Evolutionary conservation across 306 rosid genomes (phyloP).

Genomic region (Sicyos edulis): DNA sequence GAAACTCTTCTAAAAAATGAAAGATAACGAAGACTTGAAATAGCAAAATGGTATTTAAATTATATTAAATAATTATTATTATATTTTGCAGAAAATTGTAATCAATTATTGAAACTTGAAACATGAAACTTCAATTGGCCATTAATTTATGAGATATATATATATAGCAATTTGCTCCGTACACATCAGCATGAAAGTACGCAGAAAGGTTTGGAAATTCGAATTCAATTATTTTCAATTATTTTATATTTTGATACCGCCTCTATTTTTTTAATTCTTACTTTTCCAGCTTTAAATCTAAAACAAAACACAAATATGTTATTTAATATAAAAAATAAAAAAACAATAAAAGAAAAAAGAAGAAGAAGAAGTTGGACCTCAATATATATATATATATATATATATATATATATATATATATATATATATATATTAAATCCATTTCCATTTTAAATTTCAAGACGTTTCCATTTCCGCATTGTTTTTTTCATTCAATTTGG

Average conservation of each 20-base stretch:
- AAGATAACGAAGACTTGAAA: background rate
- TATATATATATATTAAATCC: too few species aligned
- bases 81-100: background rate
- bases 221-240: background rate
- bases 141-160: background rate
- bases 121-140: background rate
- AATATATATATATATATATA: too few species aligned
- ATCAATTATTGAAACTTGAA: background rate
- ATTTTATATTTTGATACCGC: background rate
- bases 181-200: slow-evolving; percentile 16
- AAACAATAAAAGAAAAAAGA: too few species aligned
- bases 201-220: background rate
- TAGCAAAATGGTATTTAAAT: background rate
- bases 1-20: too few species aligned
- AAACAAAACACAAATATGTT: background rate
- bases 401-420: too few species aligned
- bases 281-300: slow-evolving; percentile 5
- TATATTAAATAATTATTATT: background rate
- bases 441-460: too few species aligned
- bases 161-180: slow-evolving; percentile 3
- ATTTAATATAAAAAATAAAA: background rate
- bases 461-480: background rate
- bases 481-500: too few species aligned
- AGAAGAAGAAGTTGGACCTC: too few species aligned
- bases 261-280: slow-evolving; percentile 10